These are phyloP conservation scores for Lipomyces yamanashiensis DNA, from an alignment of 805 yeast genomes.

Conservation along the genomic window DNA sequence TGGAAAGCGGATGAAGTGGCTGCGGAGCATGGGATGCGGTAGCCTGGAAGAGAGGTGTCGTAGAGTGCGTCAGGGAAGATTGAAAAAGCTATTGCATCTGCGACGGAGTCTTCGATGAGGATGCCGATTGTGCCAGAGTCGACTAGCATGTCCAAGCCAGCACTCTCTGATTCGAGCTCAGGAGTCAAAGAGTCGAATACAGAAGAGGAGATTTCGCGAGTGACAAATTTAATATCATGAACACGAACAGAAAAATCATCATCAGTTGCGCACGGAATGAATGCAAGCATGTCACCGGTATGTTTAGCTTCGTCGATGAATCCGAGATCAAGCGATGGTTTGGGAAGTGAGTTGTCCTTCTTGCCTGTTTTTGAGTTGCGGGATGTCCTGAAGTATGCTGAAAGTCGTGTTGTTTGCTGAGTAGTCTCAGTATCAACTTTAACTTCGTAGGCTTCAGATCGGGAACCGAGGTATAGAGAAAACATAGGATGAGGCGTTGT, in stretches of 20 bases:
- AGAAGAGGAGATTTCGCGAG: neutral
- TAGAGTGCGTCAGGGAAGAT: slow-evolving; percentile 18
- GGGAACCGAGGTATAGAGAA: slow-evolving; percentile 28
- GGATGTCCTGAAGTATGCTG: slow-evolving; percentile 1
- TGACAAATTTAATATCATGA: slow-evolving; percentile 11
- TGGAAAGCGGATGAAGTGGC: neutral
- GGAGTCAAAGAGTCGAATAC: neutral
- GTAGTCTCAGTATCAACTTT: neutral
- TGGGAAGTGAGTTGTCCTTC: neutral
- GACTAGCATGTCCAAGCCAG: slow-evolving; percentile 18
- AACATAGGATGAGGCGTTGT: slow-evolving; percentile 7
- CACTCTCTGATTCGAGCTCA: neutral
- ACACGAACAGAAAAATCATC: slow-evolving; percentile 18
- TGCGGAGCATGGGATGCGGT: slow-evolving; percentile 23
- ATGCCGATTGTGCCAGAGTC: slow-evolving; percentile 35
- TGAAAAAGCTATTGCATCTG: slow-evolving; percentile 24
- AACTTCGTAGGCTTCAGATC: neutral
- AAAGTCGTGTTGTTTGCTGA: neutral
- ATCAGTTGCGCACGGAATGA: slow-evolving; percentile 18
- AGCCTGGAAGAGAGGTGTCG: slow-evolving; percentile 30
- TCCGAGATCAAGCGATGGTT: slow-evolving; percentile 29
- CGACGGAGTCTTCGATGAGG: slow-evolving; percentile 20
- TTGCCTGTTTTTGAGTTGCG: neutral
- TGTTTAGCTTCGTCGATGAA: slow-evolving; percentile 22
- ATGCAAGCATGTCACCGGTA: slow-evolving; percentile 20